Evolutionary conservation across 192 early-diverging fungal genomes (phyloP), one percentile per base, ranked within the genome.

Genomic region (Coemansia aciculifera): DNA sequence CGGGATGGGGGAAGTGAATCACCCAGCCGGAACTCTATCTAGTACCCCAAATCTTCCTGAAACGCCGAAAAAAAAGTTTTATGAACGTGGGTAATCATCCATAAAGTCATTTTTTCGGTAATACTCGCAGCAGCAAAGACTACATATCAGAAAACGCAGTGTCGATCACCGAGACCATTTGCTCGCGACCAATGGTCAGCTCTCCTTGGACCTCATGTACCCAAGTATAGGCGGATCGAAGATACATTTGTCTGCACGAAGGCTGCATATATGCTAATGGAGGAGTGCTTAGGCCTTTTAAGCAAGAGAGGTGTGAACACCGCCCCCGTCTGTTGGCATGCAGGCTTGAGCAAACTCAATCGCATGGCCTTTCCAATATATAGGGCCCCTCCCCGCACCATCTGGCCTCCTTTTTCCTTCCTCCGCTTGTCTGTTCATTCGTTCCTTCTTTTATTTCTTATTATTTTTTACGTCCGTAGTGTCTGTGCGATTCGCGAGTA

Each of bases 351-450:
- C 11, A 6, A 21, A 9, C n/a, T n/a, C 19, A 48, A 21, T 48
- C 46, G 46, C 46, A 48, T 48, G 46, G 46, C 46, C 19, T 48
- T 48, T 48, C 46, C 19, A 48, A 48, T 48, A 48, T 48, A 48
- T 48, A 48, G 46, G 46, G 9, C 17, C 40, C 19, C 19, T n/a
- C 46, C 46, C 46, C 51, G 51, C 27, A 10, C 51, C 51, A 13
- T 52, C 13, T 52, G 51, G 24, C 23, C n/a, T 23, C 3, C 11
- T 2, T 52, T 12, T 52, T 52, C 24, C 23, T 23, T 17, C 23
- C 31, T 34, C 31, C 54, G 6, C 54, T n/a, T 13, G 24, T 13
- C 27, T 51, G 49, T 48, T 48, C 44, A 8, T 15, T 48, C n/a
- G 17, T 19, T 43, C 19, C 40, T 44, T 19, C 48, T 8, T 27